phyloP scores from a whole-genome alignment of 805 yeast species.

The Teunomyces barrocoloradensis region DNA sequence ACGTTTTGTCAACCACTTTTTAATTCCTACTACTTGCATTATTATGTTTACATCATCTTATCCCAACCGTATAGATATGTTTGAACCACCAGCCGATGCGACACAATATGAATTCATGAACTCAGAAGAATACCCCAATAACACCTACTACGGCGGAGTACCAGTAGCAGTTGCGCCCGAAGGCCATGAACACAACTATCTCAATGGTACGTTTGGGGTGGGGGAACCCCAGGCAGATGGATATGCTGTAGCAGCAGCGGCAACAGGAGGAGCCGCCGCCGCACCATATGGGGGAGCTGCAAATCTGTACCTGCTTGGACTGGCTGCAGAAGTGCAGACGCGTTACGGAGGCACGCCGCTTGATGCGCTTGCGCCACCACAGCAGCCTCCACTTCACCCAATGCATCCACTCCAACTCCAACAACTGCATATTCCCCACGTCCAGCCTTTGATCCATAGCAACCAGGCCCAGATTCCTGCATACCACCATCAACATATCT shows the following conservation, averaged over 20 bases:
- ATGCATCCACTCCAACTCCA: conserved; percentile 1
- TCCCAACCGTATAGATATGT: conserved; percentile 15
- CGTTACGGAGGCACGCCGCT: not conserved
- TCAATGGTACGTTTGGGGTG: not conserved
- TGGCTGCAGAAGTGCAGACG: not conserved
- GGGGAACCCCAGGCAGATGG: not conserved
- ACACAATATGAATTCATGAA: not conserved
- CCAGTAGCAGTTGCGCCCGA: not conserved
- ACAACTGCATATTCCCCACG: conserved; percentile 2
- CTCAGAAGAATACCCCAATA: not conserved
- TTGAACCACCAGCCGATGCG: conserved; percentile 14
- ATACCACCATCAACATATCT: not conserved
- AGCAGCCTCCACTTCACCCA: conserved; percentile 2
- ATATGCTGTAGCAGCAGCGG: not conserved
- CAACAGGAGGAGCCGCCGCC: not conserved
- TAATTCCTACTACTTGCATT: not conserved
- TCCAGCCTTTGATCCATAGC: not conserved
- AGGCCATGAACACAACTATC: conserved; percentile 1
- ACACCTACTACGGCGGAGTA: not conserved
- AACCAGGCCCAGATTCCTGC: not conserved
- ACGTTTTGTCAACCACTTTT: not conserved
- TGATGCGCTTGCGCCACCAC: not conserved
- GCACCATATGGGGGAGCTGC: not conserved
- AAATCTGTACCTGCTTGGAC: not conserved
- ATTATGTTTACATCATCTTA: conserved; percentile 2